Percentiles rank a stretch among this genome's conserved stretches.
Evolutionary conservation across 1,284 basidiomycete species (phyloP).

Genomic region (Malassezia japonica): DNA sequence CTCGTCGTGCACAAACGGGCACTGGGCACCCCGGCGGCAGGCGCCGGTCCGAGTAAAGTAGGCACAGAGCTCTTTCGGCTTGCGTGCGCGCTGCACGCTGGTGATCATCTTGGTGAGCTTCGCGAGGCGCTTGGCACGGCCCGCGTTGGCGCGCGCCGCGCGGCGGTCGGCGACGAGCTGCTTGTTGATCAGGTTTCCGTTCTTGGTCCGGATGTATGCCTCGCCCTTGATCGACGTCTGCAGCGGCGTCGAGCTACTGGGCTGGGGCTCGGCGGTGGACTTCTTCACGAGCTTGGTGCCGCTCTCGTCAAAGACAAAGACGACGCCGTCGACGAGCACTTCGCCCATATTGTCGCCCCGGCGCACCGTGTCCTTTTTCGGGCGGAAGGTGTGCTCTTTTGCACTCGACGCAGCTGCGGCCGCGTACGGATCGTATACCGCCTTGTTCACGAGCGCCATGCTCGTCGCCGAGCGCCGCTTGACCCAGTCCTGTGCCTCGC

Average conservation of each 20-base stretch:
- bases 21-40: slow-evolving; percentile 29
- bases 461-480: slow-evolving; percentile 35
- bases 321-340: slow-evolving; percentile 53
- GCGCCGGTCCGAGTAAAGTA: slow-evolving; percentile 15
- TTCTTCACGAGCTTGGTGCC: slow-evolving; percentile 52
- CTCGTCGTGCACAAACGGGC: slow-evolving; percentile 40
- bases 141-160: slow-evolving; percentile 22
- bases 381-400: slow-evolving; percentile 1
- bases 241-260: slow-evolving; percentile 19
- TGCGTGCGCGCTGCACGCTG: slow-evolving; percentile 15
- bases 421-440: slow-evolving; percentile 9
- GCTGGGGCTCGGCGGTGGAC: not conserved
- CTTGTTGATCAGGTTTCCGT: slow-evolving; percentile 50
- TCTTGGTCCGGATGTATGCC: slow-evolving; percentile 49
- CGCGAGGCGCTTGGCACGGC: slow-evolving; percentile 28
- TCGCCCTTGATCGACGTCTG: slow-evolving; percentile 48
- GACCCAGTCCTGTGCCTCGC: slow-evolving; percentile 24
- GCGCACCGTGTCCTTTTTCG: slow-evolving; percentile 3
- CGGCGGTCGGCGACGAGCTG: slow-evolving; percentile 35
- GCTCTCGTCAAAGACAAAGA: slow-evolving; percentile 52
- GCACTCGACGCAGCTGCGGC: not conserved
- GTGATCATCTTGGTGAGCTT: slow-evolving; percentile 28
- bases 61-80: slow-evolving; percentile 4
- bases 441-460: slow-evolving; percentile 33
- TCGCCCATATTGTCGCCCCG: slow-evolving; percentile 14